Base-by-base conservation (phyloP, 805 yeast genomes). In the Candida yuanshanica region DNA sequence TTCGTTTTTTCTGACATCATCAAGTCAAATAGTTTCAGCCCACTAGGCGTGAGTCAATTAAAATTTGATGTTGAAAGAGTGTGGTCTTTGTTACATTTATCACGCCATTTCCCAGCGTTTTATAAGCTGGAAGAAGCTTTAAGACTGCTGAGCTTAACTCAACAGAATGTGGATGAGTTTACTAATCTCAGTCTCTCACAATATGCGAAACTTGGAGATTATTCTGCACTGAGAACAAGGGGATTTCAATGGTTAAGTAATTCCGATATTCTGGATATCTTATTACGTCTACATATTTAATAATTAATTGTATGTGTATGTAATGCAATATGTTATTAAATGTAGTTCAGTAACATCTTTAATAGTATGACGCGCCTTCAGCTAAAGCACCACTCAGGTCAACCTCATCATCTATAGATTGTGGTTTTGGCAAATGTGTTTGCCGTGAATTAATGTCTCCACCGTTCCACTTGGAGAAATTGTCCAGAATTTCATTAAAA, bases 401-500 rank as follows among this genome's bases (percentile, higher is more conserved):
- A 13, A 33, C 33, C 11, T 38, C 43, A n/a, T 34, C 35, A 5
- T 33, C 41, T 4, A 33, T 23, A 12, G n/a, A 35, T 35, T 21
- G 16, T 13, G 7, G 39, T 33, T 18, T 38, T n/a, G 23, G 39
- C 51, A 31, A 42, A 47, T 20, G 39, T 47, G 23, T 41, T 49
- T 14, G 14, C 21, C 13, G 32, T 14, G n/a, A n/a, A n/a, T 21
- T 36, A 3, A 16, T 23, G 9, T 18, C 18, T 18, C 36, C 34
- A 27, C 49, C 17, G 9, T 56, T 55, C 51, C 57, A 56, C 37
- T 56, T 64, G 6, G 60, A 62, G 39, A 76, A 62, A 38, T 63
- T 67, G 13, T 73, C 79, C 29, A 77, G 63, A 63, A 74, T 64
- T 42, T 79, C 87, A 33, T 81, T 74, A 5, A 82, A 74, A 16